phyloP scores from a whole-genome alignment of 1,284 basidiomycete genomes.

The Cutaneotrichosporon sp. region DNA sequence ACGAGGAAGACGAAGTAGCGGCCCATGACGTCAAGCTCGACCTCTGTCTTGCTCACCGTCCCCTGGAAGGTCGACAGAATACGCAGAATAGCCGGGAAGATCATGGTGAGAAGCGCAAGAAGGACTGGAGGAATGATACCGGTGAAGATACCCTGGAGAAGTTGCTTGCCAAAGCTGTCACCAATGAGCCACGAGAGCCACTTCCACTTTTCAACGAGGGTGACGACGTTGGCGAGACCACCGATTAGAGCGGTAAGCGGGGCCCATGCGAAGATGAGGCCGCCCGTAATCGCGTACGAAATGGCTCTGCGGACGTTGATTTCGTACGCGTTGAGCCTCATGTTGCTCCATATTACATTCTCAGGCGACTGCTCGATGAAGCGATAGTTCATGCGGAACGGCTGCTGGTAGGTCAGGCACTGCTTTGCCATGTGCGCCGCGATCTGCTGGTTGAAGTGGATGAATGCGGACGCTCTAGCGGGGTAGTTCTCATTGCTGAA shows the following conservation, averaged over 20 bases:
- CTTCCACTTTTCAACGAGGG: conserved; percentile 54
- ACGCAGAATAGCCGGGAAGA: conserved; percentile 68
- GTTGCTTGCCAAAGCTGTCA: conserved; percentile 29
- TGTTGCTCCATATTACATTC: conserved; percentile 68
- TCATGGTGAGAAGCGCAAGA: conserved; percentile 66
- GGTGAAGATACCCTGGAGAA: conserved; percentile 64
- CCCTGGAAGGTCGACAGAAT: conserved; percentile 68
- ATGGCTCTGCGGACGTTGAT: conserved; percentile 60
- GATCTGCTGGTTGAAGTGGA: conserved; percentile 90
- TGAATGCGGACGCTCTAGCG: conserved; percentile 79
- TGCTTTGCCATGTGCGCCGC: conserved; percentile 19
- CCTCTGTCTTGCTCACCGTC: conserved; percentile 67
- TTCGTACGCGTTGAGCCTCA: conserved; percentile 75
- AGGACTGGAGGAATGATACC: conserved; percentile 66
- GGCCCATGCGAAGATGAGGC: conserved; percentile 66
- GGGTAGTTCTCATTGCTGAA: conserved; percentile 53
- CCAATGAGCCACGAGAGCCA: conserved; percentile 67
- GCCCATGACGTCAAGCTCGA: conserved; percentile 71
- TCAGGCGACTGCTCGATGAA: conserved; percentile 68
- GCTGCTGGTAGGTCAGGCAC: conserved; percentile 57
- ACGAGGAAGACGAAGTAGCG: conserved; percentile 73
- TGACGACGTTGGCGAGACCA: conserved; percentile 24
- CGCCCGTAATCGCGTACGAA: conserved; percentile 59
- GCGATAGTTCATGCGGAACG: conserved; percentile 63
- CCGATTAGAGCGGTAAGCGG: conserved; percentile 55